Conservation (phyloP, 139 green algal species). For the Asterochloris erici region DNA sequence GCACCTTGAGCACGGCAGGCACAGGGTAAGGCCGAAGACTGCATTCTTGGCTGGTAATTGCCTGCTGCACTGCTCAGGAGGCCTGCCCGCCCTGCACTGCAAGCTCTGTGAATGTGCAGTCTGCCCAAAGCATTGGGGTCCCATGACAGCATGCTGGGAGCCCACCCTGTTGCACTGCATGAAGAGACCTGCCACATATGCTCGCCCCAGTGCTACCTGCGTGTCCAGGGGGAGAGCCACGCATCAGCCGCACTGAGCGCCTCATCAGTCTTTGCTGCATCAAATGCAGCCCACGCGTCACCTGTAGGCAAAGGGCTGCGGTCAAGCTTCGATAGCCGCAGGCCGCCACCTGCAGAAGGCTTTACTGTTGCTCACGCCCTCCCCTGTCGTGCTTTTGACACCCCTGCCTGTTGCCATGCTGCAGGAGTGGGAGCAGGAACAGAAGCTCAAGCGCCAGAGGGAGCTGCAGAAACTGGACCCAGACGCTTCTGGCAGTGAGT, state of each 20-base stretch:
- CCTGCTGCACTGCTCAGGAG: too few species aligned
- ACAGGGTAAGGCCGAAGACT: too few species aligned
- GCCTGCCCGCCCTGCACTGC: too few species aligned
- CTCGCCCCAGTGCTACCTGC: too few species aligned
- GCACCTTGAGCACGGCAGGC: too few species aligned
- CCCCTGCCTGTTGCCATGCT: neutral
- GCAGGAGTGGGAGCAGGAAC: conserved; percentile 91
- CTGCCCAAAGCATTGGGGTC: too few species aligned
- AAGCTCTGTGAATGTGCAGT: too few species aligned
- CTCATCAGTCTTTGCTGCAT: neutral
- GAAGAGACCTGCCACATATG: too few species aligned
- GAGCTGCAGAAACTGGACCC: conserved; percentile 38
- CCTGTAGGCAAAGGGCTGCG: neutral
- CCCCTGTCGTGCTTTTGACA: neutral
- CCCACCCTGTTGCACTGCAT: too few species aligned
- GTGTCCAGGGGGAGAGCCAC: too few species aligned
- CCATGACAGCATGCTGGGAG: too few species aligned
- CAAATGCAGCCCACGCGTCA: neutral
- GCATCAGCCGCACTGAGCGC: neutral
- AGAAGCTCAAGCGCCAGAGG: conserved; percentile 76
- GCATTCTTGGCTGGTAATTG: too few species aligned
- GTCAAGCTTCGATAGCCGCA: neutral
- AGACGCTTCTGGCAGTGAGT: conserved; percentile 50
- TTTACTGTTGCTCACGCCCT: neutral
- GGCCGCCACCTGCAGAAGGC: neutral